Percentiles rank a stretch among this genome's conserved stretches.
Evolutionary conservation across 2,329 filamentous ascomycete species (phyloP).

Genomic region (Fusarium xylarioides): DNA sequence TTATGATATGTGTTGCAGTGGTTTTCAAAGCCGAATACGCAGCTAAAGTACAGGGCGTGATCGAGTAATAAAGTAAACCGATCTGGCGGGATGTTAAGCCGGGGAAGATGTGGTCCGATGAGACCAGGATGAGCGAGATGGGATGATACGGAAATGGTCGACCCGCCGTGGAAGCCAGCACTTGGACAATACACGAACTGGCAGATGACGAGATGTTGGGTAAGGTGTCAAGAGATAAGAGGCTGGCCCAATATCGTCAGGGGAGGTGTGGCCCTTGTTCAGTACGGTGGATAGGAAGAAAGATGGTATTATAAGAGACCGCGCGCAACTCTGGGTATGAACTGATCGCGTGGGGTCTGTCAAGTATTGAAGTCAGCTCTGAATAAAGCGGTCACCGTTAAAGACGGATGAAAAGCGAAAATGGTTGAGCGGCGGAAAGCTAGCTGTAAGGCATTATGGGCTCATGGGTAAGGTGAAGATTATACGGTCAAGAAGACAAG

Average conservation of each 20-base stretch:
- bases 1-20: constrained; percentile 31
- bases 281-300: neutral
- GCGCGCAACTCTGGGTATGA: constrained; percentile 6
- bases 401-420: constrained; percentile 11
- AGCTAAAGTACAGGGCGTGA: constrained; percentile 16
- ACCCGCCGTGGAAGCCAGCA: constrained; percentile 32
- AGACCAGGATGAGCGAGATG: constrained; percentile 40
- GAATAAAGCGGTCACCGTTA: constrained; percentile 34
- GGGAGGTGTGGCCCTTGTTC: neutral
- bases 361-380: constrained; percentile 29
- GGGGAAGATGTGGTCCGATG: constrained; percentile 40
- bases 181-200: constrained; percentile 30
- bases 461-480: constrained; percentile 38
- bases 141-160: constrained; percentile 28
- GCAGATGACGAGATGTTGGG: constrained; percentile 12
- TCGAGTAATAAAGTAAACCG: constrained; percentile 34
- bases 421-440: constrained; percentile 12
- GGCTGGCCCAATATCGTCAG: constrained; percentile 1
- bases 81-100: constrained; percentile 37
- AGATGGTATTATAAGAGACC: neutral
- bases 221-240: constrained; percentile 4
- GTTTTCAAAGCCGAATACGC: constrained; percentile 34
- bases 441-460: constrained; percentile 12
- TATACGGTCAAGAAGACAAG: constrained; percentile 31
- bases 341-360: constrained; percentile 28